A percentile compares a stretch with the other conserved stretches of the same genome.
Conservation (phyloP, 257 asterid genomes). For the Handroanthus guayacan region DNA sequence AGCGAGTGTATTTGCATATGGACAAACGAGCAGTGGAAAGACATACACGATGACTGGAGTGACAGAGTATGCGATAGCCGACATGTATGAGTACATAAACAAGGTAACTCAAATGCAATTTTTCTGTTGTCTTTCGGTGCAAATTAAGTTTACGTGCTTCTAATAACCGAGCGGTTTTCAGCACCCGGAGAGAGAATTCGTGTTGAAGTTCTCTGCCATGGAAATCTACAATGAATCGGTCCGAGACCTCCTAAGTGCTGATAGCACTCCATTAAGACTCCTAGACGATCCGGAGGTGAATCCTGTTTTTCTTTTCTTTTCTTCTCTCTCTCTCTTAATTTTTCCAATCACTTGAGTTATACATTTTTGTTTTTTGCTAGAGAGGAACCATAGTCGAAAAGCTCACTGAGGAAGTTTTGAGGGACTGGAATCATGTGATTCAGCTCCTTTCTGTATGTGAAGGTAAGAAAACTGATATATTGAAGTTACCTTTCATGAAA, state of each 20-base stretch:
- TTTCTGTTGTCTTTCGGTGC: neutral
- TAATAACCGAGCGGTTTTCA: constrained; percentile 41
- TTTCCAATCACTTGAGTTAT: constrained; percentile 22
- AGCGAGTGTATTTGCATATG: constrained; percentile 97
- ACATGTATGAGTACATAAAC: constrained; percentile 73
- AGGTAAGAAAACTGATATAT: constrained; percentile 52
- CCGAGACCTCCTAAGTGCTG: constrained; percentile 82
- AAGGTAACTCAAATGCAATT: constrained; percentile 52
- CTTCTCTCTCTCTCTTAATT: no score
- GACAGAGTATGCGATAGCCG: constrained; percentile 87
- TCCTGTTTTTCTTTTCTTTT: constrained; percentile 10
- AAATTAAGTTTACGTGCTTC: neutral
- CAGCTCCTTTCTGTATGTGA: constrained; percentile 85
- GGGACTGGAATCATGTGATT: constrained; percentile 81
- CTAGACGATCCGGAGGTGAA: constrained; percentile 96
- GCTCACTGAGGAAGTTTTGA: constrained; percentile 81
- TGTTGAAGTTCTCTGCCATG: constrained; percentile 88
- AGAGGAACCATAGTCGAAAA: constrained; percentile 92
- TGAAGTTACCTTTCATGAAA: neutral
- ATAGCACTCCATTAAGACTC: constrained; percentile 76
- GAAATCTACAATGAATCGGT: constrained; percentile 97
- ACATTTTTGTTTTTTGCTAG: constrained; percentile 45
- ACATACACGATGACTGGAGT: constrained; percentile 94
- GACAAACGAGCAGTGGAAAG: constrained; percentile 99
- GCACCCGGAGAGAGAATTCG: constrained; percentile 80